phyloP scores from a whole-genome alignment of 116 monocot genomes.

The Trichopus zeylanicus region DNA sequence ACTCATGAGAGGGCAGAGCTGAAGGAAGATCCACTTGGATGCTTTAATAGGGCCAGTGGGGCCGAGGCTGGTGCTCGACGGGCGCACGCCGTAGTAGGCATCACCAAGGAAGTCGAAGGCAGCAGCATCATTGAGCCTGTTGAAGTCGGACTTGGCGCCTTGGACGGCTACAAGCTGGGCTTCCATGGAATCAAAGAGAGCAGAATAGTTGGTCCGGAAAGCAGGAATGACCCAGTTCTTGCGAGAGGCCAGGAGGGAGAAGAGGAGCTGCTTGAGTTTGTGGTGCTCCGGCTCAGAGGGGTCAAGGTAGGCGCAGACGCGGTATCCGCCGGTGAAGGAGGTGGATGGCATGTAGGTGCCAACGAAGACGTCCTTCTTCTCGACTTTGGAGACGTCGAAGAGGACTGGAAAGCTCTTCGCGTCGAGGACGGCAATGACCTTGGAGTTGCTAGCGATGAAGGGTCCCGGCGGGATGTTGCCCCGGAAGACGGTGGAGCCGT shows the following conservation, averaged over 20 bases:
- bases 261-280: slow-evolving; percentile 20
- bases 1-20: slow-evolving; percentile 38
- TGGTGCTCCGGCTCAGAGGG: slow-evolving; percentile 21
- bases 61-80: slow-evolving; percentile 19
- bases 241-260: slow-evolving; percentile 10
- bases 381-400: slow-evolving; percentile 30
- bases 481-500: too few relatives aligned
- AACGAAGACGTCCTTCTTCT: slow-evolving; percentile 17
- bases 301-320: slow-evolving; percentile 28
- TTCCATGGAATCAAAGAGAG: slow-evolving; percentile 38
- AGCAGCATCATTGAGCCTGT: slow-evolving; percentile 34
- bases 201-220: slow-evolving; percentile 29
- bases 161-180: slow-evolving; percentile 16
- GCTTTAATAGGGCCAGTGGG: slow-evolving; percentile 19
- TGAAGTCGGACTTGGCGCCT: slow-evolving; percentile 47
- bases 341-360: slow-evolving; percentile 28
- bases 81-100: slow-evolving; percentile 24
- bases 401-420: slow-evolving; percentile 43
- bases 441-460: slow-evolving; percentile 33
- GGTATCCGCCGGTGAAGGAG: slow-evolving; percentile 28
- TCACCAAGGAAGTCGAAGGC: slow-evolving; percentile 50
- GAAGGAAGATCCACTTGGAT: slow-evolving; percentile 38
- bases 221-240: slow-evolving; percentile 30
- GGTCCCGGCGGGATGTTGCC: slow-evolving; percentile 50
- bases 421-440: slow-evolving; percentile 32